Conservation (phyloP, 1,139 yeast species). For the Candida sp. region DNA sequence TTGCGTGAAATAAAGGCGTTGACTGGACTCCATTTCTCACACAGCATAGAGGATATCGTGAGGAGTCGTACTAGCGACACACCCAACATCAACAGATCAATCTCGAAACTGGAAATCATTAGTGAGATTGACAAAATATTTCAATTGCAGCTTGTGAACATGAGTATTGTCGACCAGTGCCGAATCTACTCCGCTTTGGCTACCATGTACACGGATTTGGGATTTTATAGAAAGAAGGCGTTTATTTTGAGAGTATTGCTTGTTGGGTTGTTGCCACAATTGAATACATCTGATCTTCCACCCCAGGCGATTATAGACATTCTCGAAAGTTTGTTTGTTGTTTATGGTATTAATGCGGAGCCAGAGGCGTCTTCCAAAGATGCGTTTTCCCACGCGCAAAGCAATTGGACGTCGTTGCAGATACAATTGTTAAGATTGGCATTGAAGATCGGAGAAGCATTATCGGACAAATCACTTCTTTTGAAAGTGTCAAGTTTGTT, state of each 20-base stretch:
- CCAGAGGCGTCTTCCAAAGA: slow-evolving; percentile 29
- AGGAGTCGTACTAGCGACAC: background rate
- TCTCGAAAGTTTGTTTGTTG: slow-evolving; percentile 40
- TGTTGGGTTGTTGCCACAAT: slow-evolving; percentile 51
- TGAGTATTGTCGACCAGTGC: slow-evolving; percentile 58
- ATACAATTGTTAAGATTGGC: slow-evolving; percentile 61
- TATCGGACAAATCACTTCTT: slow-evolving; percentile 50
- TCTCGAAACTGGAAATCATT: slow-evolving; percentile 48
- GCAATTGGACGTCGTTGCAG: slow-evolving; percentile 61
- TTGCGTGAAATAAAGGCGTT: slow-evolving; percentile 67
- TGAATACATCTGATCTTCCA: slow-evolving; percentile 18
- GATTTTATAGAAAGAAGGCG: slow-evolving; percentile 68
- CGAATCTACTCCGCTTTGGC: slow-evolving; percentile 71
- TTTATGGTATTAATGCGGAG: slow-evolving; percentile 43
- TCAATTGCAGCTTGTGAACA: slow-evolving; percentile 40
- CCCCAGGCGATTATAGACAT: slow-evolving; percentile 27
- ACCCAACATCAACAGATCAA: slow-evolving; percentile 29
- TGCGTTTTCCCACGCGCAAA: slow-evolving; percentile 25
- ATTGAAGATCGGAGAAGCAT: slow-evolving; percentile 54
- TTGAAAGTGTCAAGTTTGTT: slow-evolving; percentile 54
- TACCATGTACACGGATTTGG: slow-evolving; percentile 62
- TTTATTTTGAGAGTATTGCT: slow-evolving; percentile 69
- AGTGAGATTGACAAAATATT: slow-evolving; percentile 52
- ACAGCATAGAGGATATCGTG: slow-evolving; percentile 36
- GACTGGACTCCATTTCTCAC: slow-evolving; percentile 50